phyloP scores from a whole-genome alignment of 345 rosid genomes.

The Pistacia integerrima region DNA sequence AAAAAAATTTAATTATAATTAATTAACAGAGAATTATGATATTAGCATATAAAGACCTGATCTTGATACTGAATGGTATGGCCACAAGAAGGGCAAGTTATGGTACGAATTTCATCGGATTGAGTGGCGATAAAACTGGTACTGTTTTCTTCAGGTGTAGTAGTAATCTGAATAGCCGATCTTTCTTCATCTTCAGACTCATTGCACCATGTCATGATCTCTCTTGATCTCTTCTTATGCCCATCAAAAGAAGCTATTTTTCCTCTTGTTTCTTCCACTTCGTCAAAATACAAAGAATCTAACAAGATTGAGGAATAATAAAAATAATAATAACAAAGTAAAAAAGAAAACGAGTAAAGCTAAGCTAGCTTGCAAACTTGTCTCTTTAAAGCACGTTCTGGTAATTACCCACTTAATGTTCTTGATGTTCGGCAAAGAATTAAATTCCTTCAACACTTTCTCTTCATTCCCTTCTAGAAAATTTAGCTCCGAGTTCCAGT shows the following conservation, averaged over 20 bases:
- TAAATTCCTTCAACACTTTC: conserved; percentile 32
- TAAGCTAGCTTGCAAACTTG: conserved; percentile 5
- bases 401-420: conserved; percentile 25
- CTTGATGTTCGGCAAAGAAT: conserved; percentile 27
- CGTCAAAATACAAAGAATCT: conserved; percentile 10
- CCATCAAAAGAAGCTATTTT: conserved; percentile 17
- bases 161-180: conserved; percentile 21
- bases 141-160: not conserved
- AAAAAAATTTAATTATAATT: not conserved
- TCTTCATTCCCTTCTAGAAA: not conserved
- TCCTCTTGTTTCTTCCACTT: conserved; percentile 19
- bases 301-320: not conserved
- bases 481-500: not conserved
- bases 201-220: conserved; percentile 66
- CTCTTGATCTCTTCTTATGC: conserved; percentile 28
- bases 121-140: conserved; percentile 18
- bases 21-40: not conserved
- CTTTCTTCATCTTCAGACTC: conserved; percentile 42
- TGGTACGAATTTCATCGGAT: conserved; percentile 20
- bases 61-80: conserved; percentile 51
- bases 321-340: not conserved
- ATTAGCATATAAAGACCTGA: conserved; percentile 46
- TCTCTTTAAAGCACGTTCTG: conserved; percentile 30
- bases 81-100: conserved; percentile 82
- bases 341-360: conserved; percentile 7